Evolutionary conservation across 768 basidiomycete species (phyloP), one percentile per base, ranked within the genome.

Genomic region (Ephemerocybe angulata): DNA sequence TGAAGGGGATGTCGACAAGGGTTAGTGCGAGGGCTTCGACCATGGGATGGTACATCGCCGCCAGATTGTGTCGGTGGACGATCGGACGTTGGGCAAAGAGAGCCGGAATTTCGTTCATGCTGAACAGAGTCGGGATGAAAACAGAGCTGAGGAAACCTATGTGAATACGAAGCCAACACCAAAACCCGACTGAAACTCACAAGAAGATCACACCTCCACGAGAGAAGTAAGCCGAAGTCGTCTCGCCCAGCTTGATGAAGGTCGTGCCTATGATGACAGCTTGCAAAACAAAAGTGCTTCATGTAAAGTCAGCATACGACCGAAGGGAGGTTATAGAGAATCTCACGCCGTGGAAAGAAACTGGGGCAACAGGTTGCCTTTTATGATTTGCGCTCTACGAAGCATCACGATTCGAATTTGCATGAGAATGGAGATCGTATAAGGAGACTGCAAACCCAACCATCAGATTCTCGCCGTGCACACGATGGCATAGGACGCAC

Each of bases 191-290:
- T 19, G 13, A 54, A 33, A 70, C 78, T 29, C 69, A 83, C 78
- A 89, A 88, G 76, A 87, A 90, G 25, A 91, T 68, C 13, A 87
- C 73, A 73, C 88, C 83, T 28, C 86, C 88, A 25, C 88, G 79
- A 15, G 84, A 82, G 70, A 86, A 89, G 65, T 82, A 84, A 19
- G 79, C 82, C 3, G 72, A 60, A 0, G 87, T 86, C 17, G 70
- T 64, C 17, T 81, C 73, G 2, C 76, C 72, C 40, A 84, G 68
- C 5, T 73, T 70, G 55, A 80, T 74, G 74, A 87, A 90, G 40
- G 85, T 77, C 0, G 83, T 84, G 7, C 87, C 86, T 51, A 84
- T 73, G 59, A 77, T 73, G 38, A 75, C 52, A 22, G 60, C 66
- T 54, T 72, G 69, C 19, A 77, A 56, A 30, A 79, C 63, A 48